Evolutionary conservation across 2,329 filamentous ascomycete species (phyloP), one percentile per base, ranked within the genome.

Genomic region (Fusarium cicatricum): DNA sequence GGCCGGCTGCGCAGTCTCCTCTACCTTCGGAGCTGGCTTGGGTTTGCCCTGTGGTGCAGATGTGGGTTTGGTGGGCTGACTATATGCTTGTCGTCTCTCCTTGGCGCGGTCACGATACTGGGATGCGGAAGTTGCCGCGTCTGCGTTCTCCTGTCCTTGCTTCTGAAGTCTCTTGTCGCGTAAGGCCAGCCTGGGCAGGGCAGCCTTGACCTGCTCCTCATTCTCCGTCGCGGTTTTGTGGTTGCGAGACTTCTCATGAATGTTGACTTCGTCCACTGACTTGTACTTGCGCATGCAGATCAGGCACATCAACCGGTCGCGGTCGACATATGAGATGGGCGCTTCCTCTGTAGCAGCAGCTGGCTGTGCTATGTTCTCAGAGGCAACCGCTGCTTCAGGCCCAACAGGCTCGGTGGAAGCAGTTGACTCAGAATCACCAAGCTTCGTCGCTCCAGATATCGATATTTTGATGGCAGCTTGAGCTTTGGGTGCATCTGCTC

Each of bases 31-130:
- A 12, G 55, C 39, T 3, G 59, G 23, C 11, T 72, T 72, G 4
- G 71, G 60, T 37, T 79, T 78, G 16, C 75, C 66, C 49, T 80
- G 76, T 34, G 71, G 65, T 71, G 54, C 55, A 14, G 42, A 37
- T 9, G 71, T 72, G 4, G 83, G 84, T 64, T 82, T 85, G 44
- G 76, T 82, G 3, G 83, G 85, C 66, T 88, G 87, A 51, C 82
- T 85, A 68, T 86, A 86, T 2, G 81, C 84, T 54, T 83, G 73
- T 8, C 89, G 82, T 15, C 89, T 82, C 71, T 90, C 87, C 65
- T 84, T 86, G 6, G 89, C 89, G 29, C 89, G 81, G 68, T 91
- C 89, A 19, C 86, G 82, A 69, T 89, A 89, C 61, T 78, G 78
- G 2, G 58, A 64, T 53, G 64, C 66, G 36, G 67, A 46, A 16